These are phyloP conservation scores for Cyberlindnera saturnus DNA, from an alignment of 805 yeast genomes.

Conservation along the genomic window DNA sequence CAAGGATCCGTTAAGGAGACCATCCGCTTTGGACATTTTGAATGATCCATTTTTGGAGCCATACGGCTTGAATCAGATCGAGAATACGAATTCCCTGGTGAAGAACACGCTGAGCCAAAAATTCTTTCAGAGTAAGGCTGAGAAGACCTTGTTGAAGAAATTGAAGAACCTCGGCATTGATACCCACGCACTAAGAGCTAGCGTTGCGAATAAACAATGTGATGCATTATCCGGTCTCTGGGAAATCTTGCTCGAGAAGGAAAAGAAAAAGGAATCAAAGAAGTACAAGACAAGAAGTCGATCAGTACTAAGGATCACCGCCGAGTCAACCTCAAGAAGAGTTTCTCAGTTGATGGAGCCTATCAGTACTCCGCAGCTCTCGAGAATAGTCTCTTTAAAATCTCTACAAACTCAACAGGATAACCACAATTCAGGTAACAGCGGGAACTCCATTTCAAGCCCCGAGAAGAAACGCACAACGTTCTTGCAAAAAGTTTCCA, in stretches of 20 bases:
- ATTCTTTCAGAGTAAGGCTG: conserved; percentile 56
- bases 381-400: conserved; percentile 23
- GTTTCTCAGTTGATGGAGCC: conserved; percentile 24
- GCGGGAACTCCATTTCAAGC: conserved; percentile 6
- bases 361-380: conserved; percentile 19
- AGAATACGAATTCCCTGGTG: conserved; percentile 31
- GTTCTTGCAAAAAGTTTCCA: conserved; percentile 27
- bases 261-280: conserved; percentile 26
- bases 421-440: conserved; percentile 1
- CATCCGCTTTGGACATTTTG: conserved; percentile 47
- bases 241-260: conserved; percentile 55
- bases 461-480: conserved; percentile 25
- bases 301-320: conserved; percentile 25
- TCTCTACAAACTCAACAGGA: neutral
- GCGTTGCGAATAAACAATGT: conserved; percentile 53
- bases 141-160: conserved; percentile 52
- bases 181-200: conserved; percentile 48
- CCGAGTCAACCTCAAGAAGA: conserved; percentile 23
- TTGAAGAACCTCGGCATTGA: conserved; percentile 60
- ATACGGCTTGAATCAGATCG: conserved; percentile 36
- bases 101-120: conserved; percentile 30
- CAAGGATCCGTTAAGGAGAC: conserved; percentile 64
- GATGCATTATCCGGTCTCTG: conserved; percentile 74
- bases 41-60: conserved; percentile 44
- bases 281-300: conserved; percentile 30